Evolutionary conservation across 345 rosid genomes (phyloP), one percentile per base, ranked within the genome.

Genomic region (Ceriops zippeliana): DNA sequence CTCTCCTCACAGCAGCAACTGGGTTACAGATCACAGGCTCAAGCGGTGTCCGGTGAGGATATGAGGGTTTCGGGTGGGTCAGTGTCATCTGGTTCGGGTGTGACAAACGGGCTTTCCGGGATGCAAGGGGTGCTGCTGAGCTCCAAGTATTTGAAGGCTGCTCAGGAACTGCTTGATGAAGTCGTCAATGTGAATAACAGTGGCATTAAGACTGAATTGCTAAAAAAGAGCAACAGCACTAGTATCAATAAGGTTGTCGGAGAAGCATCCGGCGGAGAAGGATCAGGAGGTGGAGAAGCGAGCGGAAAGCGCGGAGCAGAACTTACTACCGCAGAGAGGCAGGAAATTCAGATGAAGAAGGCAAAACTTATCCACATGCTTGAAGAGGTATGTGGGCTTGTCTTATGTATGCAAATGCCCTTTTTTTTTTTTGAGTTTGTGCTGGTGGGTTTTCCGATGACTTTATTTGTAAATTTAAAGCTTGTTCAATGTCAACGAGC

Each of bases 331-430:
- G 91, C 90, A 1, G 98, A 93, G 84, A 89, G 96, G 65, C 98
- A 93, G 75, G 98, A 91, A 67, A 86, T 91, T 86, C 98, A 93
- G 93, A 91, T 88, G 96, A 93, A 86, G 83, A 93, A 91, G 81
- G 97, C 96, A 7, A 93, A 91, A 78, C 90, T 93, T 30, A 86
- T 86, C 49, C 85, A 58, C 81, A 93, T 93, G 97, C 90, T 93
- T 58, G 96, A 91, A 54, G 97, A 93, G 97, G 98, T 93, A 83
- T 19, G 19, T 57, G 19, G 47, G 62, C 10, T 6, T 57, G 17
- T 42, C 5, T 13, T 42, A 42, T 42, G 17, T 13, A 13, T 13
- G 49, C 37, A 9, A 22, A 31, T 31, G 37, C 15, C 20, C 13
- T 28, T 1, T 28, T 28, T 28, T 28, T 11, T 59, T 4, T 57